Base-by-base conservation (phyloP, 73 alveolate genomes). In the Paramecium primaurelia region DNA sequence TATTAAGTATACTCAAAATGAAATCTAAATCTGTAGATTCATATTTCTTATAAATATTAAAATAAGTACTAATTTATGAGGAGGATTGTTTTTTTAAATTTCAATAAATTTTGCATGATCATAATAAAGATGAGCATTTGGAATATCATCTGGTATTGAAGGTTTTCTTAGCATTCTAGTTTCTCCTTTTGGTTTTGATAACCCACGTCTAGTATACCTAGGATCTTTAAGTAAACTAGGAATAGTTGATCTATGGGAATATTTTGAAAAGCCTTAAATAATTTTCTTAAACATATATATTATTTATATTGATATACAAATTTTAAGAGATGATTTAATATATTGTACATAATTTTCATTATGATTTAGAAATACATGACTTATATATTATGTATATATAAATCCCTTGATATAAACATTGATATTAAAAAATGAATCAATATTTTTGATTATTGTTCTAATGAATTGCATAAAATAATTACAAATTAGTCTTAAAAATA, bases 91-190 rank as follows among this genome's bases (percentile, higher is more conserved):
- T 54, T 54, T 18, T 54, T 54, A 2, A 4, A 2, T 20, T 10
- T 42, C 71, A 11, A 12, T 9, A 80, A 12, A 10, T 22, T 80
- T 49, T 7, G 47, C 7, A 42, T 45, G 58, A 49, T 45, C 77
- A 20, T 42, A 80, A 45, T 80, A 80, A 7, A 80, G 91, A 20
- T 80, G 77, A 44, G 77, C 91, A 80, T 80, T 80, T 3, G 73
- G 71, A 44, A 80, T 80, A 26, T 49, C 20, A 10, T 42, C 34
- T 25, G 71, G 77, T 16, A 80, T 80, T 3, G 71, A 22, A 26
- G 91, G 77, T 80, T 40, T 80, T 45, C 77, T 80, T 12, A 12
- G 77, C 12, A 10, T 11, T 73, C 14, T 77, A 7, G 44, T 26
- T 42, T 20, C 34, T 59, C 58, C 36, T 25, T 80, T 45, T 42